Percentiles rank a stretch among this genome's conserved stretches.
These are phyloP conservation scores for Phytopythium delawarense DNA, from an alignment of 352 stramenopile species.

Conservation along the genomic window DNA sequence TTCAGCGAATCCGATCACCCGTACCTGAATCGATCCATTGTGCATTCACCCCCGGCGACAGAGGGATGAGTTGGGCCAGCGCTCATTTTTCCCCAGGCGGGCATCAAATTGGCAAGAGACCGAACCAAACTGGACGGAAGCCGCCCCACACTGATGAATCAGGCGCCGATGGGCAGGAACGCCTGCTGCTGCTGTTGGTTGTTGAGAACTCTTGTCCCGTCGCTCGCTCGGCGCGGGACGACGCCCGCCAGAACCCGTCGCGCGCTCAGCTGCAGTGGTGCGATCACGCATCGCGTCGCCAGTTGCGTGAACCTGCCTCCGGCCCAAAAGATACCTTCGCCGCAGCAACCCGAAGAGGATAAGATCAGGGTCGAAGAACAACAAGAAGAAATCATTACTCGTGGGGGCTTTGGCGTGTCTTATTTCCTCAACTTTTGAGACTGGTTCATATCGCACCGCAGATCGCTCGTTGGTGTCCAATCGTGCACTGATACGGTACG, in stretches of 20 bases:
- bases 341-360: not conserved
- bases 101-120: constrained; percentile 11
- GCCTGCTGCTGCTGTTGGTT: not conserved
- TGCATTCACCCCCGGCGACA: constrained; percentile 7
- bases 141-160: not conserved
- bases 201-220: not conserved
- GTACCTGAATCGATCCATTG: not conserved
- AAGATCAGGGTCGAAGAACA: not conserved
- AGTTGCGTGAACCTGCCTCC: not conserved
- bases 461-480: not conserved
- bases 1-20: constrained; percentile 9
- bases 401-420: not conserved
- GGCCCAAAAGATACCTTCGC: constrained; percentile 1
- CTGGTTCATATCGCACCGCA: not conserved
- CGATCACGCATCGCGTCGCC: not conserved
- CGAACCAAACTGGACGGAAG: constrained; percentile 16
- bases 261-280: not conserved
- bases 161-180: constrained; percentile 1
- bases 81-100: constrained; percentile 9
- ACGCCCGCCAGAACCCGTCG: constrained; percentile 3
- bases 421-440: not conserved
- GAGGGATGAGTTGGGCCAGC: constrained; percentile 1
- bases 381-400: not conserved
- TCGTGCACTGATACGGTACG: not conserved
- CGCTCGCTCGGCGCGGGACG: not conserved